Base-by-base conservation (phyloP, 225 moss, liverwort and hornwort species). In the Sphagnum contortum region DNA sequence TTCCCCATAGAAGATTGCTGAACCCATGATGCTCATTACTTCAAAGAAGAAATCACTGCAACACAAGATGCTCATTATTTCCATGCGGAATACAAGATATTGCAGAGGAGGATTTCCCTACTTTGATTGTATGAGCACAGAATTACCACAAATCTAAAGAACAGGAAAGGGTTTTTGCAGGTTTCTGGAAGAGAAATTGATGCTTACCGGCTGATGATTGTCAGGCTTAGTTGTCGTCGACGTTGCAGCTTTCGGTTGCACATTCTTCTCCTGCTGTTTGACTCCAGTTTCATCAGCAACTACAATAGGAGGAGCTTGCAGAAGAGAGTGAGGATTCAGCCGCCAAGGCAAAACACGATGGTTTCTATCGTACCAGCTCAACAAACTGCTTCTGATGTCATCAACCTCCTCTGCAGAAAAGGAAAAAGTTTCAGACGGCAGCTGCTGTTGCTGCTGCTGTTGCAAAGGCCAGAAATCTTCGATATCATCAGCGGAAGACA, bases 271-370 rank as follows among this genome's bases (percentile, higher is more conserved):
- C 29, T 29, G 29, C 29, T 29, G 29, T 29, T 29, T 29, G 29
- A 29, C 29, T 29, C 29, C 29, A 29, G 29, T 29, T 29, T 1
- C 29, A 29, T 29, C 29, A 29, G 1, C 29, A 29, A 29, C 29
- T 29, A 29, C 29, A 29, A 29, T 29, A 29, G 29, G 29, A 29
- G 29, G 29, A 29, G 29, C 29, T 29, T 29, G 29, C 65, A 77
- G 66, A 69, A 64, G 73, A 50, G 91, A 91, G 66, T 85, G 53
- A 0, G 53, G 47, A 64, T 88, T 93, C n/a, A 82, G 64, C 66
- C 98, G 92, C 98, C 92, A 98, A 13, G 93, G 98, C 47, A 93
- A 67, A 13, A 84, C 68, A 55, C 98, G 83, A 68, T 93, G 98
- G 66, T 75, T 81, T 29, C 68, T 77, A 79, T 98, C 98, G 68